Conservation (phyloP, 139 green algal genomes). For the Chlorella ohadii region DNA sequence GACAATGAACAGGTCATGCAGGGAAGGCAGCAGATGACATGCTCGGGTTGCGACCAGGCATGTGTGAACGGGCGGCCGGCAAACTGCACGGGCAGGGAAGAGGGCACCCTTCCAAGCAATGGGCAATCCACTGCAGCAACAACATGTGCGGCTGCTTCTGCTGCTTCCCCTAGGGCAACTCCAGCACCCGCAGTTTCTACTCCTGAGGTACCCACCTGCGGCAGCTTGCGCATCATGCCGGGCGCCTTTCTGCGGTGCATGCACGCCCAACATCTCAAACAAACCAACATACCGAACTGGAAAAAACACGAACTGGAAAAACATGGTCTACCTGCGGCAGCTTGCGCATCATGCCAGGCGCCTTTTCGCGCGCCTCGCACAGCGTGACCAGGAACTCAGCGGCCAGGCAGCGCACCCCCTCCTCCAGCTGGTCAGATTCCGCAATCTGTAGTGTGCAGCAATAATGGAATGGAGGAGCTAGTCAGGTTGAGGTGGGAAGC, state of each 20-base stretch:
- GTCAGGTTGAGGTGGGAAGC: not conserved
- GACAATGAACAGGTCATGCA: not conserved
- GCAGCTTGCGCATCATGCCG: constrained; percentile 93
- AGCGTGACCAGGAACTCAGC: constrained; percentile 96
- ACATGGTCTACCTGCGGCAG: constrained; percentile 86
- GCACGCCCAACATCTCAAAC: not conserved
- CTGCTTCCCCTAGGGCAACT: no score
- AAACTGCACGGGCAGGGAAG: no score
- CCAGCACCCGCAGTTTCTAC: no score
- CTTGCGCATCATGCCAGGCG: constrained; percentile 95
- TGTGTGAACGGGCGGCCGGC: constrained; percentile 79
- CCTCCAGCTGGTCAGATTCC: constrained; percentile 59
- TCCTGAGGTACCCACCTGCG: constrained; percentile 59
- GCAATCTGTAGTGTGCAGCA: constrained; percentile 41
- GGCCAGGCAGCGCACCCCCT: constrained; percentile 78
- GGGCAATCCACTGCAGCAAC: no score
- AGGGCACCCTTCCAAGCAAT: no score
- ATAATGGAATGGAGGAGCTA: no score
- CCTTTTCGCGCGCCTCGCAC: constrained; percentile 92
- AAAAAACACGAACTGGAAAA: no score
- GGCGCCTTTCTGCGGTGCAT: not conserved
- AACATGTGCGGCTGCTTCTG: no score
- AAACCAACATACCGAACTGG: not conserved
- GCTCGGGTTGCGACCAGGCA: no score
- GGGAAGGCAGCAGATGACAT: constrained; percentile 52